A percentile compares a stretch with the other conserved stretches of the same genome.
These are phyloP conservation scores for Xanthoconium stramineum DNA, from an alignment of 768 basidiomycete genomes.

Conservation along the genomic window DNA sequence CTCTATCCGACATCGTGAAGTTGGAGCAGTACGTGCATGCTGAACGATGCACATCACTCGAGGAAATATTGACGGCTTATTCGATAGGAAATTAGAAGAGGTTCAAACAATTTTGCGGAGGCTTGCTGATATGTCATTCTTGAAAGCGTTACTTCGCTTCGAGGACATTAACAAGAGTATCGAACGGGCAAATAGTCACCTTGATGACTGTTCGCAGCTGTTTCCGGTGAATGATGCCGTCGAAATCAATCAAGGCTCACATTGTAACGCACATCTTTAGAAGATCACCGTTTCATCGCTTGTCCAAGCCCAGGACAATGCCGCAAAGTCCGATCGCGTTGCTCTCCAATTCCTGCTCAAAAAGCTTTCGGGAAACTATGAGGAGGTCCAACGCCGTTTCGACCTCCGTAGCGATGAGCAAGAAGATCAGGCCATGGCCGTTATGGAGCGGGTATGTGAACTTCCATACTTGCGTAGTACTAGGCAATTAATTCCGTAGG, in stretches of 20 bases:
- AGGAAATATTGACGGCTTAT: neutral
- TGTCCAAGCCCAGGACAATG: neutral
- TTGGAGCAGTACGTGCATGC: neutral
- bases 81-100: conserved; percentile 2
- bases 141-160: conserved; percentile 1
- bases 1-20: neutral
- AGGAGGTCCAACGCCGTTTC: neutral
- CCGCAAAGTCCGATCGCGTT: neutral
- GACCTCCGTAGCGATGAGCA: neutral
- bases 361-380: neutral
- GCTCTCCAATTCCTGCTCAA: neutral
- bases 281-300: neutral
- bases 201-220: neutral
- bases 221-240: neutral
- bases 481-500: neutral
- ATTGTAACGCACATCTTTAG: neutral
- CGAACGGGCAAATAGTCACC: neutral
- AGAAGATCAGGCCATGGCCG: conserved; percentile 3
- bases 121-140: conserved; percentile 2
- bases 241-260: neutral
- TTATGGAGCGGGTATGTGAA: conserved; percentile 2
- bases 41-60: no score
- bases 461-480: neutral
- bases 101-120: neutral
- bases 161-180: neutral